phyloP scores from a whole-genome alignment of 2,329 filamentous ascomycete species.

The Cladosporium phlei region DNA sequence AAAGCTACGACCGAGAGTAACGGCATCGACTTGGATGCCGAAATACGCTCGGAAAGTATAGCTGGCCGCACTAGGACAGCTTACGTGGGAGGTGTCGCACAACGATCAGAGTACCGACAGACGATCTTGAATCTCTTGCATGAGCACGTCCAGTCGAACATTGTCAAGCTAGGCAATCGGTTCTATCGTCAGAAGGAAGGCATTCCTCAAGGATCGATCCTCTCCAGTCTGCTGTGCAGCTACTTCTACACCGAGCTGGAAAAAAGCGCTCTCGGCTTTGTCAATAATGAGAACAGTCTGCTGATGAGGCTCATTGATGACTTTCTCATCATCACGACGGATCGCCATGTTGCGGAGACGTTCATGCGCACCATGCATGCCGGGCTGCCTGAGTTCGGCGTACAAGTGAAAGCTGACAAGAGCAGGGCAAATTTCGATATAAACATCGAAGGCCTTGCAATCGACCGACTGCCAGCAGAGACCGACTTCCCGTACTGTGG shows the following conservation, averaged over 20 bases:
- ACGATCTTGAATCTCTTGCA: slow-evolving; percentile 65
- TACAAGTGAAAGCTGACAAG: slow-evolving; percentile 71
- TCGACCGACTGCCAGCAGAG: slow-evolving; percentile 44
- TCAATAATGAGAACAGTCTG: slow-evolving; percentile 53
- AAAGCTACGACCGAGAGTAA: slow-evolving; percentile 32
- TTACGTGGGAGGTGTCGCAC: slow-evolving; percentile 66
- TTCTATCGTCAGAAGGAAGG: slow-evolving; percentile 82
- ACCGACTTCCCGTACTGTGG: slow-evolving; percentile 84
- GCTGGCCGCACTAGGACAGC: slow-evolving; percentile 58
- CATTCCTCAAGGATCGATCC: slow-evolving; percentile 86
- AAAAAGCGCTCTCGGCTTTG: slow-evolving; percentile 61
- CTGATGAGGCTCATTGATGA: slow-evolving; percentile 85
- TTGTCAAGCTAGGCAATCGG: slow-evolving; percentile 83
- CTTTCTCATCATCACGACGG: slow-evolving; percentile 79
- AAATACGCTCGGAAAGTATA: slow-evolving; percentile 6
- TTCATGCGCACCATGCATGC: slow-evolving; percentile 79
- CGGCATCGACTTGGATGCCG: slow-evolving; percentile 20
- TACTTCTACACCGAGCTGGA: slow-evolving; percentile 95
- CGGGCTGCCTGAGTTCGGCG: slow-evolving; percentile 74
- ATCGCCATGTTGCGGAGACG: slow-evolving; percentile 58
- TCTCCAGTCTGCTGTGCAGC: slow-evolving; percentile 85
- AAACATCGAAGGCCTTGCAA: slow-evolving; percentile 47
- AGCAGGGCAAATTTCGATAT: slow-evolving; percentile 80
- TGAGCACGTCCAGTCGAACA: slow-evolving; percentile 77
- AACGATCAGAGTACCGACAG: slow-evolving; percentile 52